Base-by-base conservation (phyloP, 371 early-diverging fungal species). In the Syncephalastrum racemosum region DNA sequence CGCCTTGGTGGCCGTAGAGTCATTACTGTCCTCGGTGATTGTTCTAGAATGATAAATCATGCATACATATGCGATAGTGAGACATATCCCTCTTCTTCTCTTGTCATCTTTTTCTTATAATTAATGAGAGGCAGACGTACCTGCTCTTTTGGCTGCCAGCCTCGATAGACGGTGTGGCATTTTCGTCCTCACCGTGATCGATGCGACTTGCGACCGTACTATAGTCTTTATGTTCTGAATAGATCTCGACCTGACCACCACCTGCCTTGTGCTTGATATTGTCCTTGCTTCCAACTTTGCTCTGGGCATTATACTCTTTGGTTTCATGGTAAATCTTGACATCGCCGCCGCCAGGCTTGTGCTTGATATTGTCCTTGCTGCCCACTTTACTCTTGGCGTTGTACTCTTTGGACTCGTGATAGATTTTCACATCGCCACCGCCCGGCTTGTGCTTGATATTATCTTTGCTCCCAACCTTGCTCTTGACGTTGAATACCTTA, bases 371-470 rank as follows among this genome's bases (percentile, higher is more conserved):
- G 25, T 63, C 63, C 19, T 46, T 16, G 24, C 48, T 47, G 16
- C 63, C 63, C 13, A 63, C 63, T 20, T 58, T 57, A 20, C 54
- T 36, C 36, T 63, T 42, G 6, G 63, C 63, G n/a, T 49, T 31
- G 31, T 45, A 49, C 15, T 50, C 40, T 4, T 42, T 18, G 2
- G n/a, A 8, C 41, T 59, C 45, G n/a, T 63, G 27, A 22, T 47
- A 63, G 18, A 63, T 51, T 22, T 63, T 58, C 14, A 15, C 48
- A 2, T 51, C 27, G n/a, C 65, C 57, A 15, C 67, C 62, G 2
- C 55, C 55, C 0, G 67, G 59, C 39, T 60, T 65, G 24, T 65
- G 66, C 15, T 60, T 55, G 41, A 57, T 57, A 20, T 65, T 65
- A 18, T 65, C 66, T 18, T 56, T 51, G 4, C 50, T 50, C 2